A percentile compares a stretch with the other conserved stretches of the same genome.
Evolutionary conservation across 2,329 filamentous ascomycete genomes (phyloP).

Genomic region (Cladosporium phlei): DNA sequence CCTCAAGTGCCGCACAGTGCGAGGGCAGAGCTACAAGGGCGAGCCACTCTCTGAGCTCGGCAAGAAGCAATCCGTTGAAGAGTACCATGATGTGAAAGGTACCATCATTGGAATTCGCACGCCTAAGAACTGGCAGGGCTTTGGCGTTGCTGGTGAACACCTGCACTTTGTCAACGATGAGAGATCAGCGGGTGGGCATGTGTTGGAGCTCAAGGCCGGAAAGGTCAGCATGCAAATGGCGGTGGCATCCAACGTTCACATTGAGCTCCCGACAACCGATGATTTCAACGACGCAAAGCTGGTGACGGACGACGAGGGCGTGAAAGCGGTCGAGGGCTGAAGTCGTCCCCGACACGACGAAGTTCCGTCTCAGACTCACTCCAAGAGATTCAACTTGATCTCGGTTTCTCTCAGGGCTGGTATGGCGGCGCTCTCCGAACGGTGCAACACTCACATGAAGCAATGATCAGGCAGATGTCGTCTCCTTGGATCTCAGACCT

Average conservation of each 20-base stretch:
- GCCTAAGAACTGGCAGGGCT: constrained; percentile 37
- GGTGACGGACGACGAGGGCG: constrained; percentile 32
- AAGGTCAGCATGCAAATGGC: constrained; percentile 35
- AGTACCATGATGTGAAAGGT: constrained; percentile 34
- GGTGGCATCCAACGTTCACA: constrained; percentile 34
- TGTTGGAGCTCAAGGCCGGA: constrained; percentile 34
- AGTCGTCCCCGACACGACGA: too few relatives aligned
- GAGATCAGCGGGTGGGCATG: constrained; percentile 37
- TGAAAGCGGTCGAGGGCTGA: constrained; percentile 35
- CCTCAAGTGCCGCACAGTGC: constrained; percentile 31
- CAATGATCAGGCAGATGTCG: too few relatives aligned
- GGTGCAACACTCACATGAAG: too few relatives aligned
- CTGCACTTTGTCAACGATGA: constrained; percentile 39
- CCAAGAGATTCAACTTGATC: too few relatives aligned
- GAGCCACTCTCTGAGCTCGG: constrained; percentile 34
- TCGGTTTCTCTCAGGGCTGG: too few relatives aligned
- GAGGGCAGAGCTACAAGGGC: constrained; percentile 30
- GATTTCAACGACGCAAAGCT: constrained; percentile 36
- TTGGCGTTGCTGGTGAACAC: constrained; percentile 40
- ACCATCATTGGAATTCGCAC: constrained; percentile 42
- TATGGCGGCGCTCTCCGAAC: too few relatives aligned
- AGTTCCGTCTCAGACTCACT: too few relatives aligned
- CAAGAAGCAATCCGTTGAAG: constrained; percentile 37
- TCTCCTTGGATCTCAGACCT: too few relatives aligned
- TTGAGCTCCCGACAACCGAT: constrained; percentile 37